These are phyloP conservation scores for Babesia sp. DNA, from an alignment of 169 alveolate species.

Conservation along the genomic window DNA sequence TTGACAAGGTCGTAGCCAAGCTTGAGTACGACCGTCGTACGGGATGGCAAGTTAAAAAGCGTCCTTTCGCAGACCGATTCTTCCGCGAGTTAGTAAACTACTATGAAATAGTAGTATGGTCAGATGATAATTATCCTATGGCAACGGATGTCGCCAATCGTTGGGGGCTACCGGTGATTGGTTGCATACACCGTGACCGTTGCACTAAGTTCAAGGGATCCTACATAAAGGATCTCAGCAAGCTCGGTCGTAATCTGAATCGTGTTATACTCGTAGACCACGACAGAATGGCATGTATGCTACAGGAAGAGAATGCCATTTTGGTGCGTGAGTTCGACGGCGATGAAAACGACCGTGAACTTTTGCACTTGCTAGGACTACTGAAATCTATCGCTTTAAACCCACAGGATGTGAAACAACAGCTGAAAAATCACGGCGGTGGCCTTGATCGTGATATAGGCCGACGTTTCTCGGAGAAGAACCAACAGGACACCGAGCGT, in stretches of 20 bases:
- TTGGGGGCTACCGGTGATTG: constrained; percentile 90
- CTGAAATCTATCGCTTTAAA: constrained; percentile 82
- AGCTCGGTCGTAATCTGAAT: constrained; percentile 85
- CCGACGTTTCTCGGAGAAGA: constrained; percentile 68
- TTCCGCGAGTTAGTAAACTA: constrained; percentile 84
- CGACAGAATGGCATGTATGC: constrained; percentile 76
- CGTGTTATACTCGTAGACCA: constrained; percentile 85
- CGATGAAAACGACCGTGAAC: constrained; percentile 81
- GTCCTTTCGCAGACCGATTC: constrained; percentile 91
- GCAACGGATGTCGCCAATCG: constrained; percentile 85
- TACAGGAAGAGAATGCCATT: constrained; percentile 83
- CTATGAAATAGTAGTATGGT: constrained; percentile 92
- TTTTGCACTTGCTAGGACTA: constrained; percentile 74
- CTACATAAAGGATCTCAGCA: constrained; percentile 75
- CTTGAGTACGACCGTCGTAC: constrained; percentile 82
- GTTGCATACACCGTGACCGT: constrained; percentile 84
- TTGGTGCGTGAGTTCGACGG: constrained; percentile 80
- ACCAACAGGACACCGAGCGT: constrained; percentile 15
- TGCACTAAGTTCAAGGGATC: constrained; percentile 79
- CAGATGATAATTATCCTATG: constrained; percentile 87
- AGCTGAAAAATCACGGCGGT: constrained; percentile 75
- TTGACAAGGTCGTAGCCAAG: constrained; percentile 84
- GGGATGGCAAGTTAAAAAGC: constrained; percentile 89
- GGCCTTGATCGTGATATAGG: constrained; percentile 77
- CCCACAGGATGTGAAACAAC: constrained; percentile 72